Evolutionary conservation across 345 rosid species (phyloP).

Genomic region (Raphanus raphanistrum): DNA sequence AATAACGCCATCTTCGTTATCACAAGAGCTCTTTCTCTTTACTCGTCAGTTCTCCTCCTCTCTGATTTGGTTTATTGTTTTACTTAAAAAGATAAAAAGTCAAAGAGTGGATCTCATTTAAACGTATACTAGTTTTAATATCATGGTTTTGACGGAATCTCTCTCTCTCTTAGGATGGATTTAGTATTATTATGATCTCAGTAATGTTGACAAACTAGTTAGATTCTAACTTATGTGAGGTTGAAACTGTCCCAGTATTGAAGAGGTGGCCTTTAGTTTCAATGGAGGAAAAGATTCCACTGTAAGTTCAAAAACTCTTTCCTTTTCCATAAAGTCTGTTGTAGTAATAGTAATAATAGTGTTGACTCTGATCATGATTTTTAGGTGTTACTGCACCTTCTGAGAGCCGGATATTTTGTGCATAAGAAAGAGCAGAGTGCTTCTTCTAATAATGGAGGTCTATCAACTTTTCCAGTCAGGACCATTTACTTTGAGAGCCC

Average conservation of each 20-base stretch:
- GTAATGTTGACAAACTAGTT: too few species aligned
- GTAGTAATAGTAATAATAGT: too few species aligned
- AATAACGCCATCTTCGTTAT: conserved; percentile 87
- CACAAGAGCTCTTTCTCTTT: conserved; percentile 81
- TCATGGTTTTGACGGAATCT: too few species aligned
- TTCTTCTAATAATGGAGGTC: conserved; percentile 61
- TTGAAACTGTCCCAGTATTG: conserved; percentile 52
- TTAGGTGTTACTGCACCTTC: conserved; percentile 90
- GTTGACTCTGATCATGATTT: conserved; percentile 34
- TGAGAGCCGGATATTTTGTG: conserved; percentile 87
- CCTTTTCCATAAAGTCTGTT: too few species aligned
- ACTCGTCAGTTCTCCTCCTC: conserved; percentile 60
- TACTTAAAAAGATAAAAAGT: too few species aligned
- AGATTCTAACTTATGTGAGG: too few species aligned
- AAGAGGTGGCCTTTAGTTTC: conserved; percentile 97
- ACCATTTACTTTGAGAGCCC: conserved; percentile 90
- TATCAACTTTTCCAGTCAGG: conserved; percentile 68
- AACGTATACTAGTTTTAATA: too few species aligned
- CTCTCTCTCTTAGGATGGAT: too few species aligned
- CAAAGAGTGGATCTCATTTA: too few species aligned
- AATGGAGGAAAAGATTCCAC: conserved; percentile 99
- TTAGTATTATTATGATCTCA: too few species aligned
- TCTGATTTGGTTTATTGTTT: conserved; percentile 2
- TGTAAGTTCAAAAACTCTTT: conserved; percentile 49
- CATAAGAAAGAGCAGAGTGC: conserved; percentile 57